Percentiles rank a stretch among this genome's conserved stretches.
Evolutionary conservation across 2,329 filamentous ascomycete genomes (phyloP).

Genomic region (Epichloe gansuensis): DNA sequence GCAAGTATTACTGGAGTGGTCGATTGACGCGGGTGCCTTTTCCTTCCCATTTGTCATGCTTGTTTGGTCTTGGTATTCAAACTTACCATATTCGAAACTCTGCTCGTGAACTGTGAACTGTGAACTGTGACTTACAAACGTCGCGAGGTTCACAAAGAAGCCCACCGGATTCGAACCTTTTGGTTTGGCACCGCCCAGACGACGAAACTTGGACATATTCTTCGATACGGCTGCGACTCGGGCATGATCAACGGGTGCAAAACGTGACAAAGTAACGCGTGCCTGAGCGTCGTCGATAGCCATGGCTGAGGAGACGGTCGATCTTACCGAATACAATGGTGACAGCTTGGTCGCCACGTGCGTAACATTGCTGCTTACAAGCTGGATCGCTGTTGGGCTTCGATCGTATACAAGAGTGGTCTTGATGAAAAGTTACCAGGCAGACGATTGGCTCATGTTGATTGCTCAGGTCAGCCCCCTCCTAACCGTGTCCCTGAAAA

Average conservation of each 20-base stretch:
- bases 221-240: background rate
- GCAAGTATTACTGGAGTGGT: background rate
- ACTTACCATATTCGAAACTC: background rate
- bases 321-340: slow-evolving; percentile 28
- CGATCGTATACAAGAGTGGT: slow-evolving; percentile 31
- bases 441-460: slow-evolving; percentile 44
- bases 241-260: slow-evolving; percentile 1
- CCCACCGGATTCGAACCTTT: background rate
- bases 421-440: slow-evolving; percentile 32
- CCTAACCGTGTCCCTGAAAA: background rate
- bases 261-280: background rate
- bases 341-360: slow-evolving; percentile 23
- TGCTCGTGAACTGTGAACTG: background rate
- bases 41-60: background rate
- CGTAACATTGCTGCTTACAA: slow-evolving; percentile 25
- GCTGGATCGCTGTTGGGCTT: slow-evolving; percentile 30
- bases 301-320: slow-evolving; percentile 19
- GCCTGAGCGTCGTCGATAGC: background rate
- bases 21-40: background rate
- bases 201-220: background rate
- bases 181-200: background rate
- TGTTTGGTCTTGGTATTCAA: background rate
- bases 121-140: background rate
- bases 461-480: slow-evolving; percentile 28
- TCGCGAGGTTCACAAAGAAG: background rate